Percentiles rank a stretch among this genome's conserved stretches.
phyloP scores from a whole-genome alignment of 2,329 filamentous ascomycete species.

The Aspergillus jensenii region DNA sequence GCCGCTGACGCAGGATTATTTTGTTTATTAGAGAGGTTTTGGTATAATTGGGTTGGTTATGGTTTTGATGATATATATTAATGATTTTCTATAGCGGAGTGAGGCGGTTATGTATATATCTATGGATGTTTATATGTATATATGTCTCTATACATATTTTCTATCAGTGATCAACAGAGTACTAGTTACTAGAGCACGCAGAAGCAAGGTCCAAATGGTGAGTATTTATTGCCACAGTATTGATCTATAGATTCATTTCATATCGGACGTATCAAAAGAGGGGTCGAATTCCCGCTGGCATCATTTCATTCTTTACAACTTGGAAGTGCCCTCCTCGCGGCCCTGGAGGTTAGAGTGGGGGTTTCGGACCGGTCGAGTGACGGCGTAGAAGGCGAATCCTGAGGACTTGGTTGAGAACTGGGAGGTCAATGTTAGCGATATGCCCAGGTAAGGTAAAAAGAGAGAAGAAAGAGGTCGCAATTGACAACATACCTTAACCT shows the following conservation, averaged over 20 bases:
- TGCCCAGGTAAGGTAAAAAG: too few species aligned
- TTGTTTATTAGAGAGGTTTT: slow-evolving; percentile 15
- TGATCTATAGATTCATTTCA: too few species aligned
- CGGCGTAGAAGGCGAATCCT: neutral
- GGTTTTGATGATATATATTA: neutral
- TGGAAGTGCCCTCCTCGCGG: neutral
- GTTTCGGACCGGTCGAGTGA: neutral
- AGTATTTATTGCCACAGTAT: too few species aligned
- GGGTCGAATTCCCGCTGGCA: too few species aligned
- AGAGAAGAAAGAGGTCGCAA: too few species aligned
- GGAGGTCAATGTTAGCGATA: neutral
- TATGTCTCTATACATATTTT: neutral
- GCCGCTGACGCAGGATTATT: slow-evolving; percentile 67
- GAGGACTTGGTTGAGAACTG: neutral
- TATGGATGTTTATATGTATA: neutral
- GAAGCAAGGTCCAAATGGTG: too few species aligned
- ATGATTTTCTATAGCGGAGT: neutral
- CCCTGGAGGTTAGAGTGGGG: neutral
- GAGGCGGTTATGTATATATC: neutral
- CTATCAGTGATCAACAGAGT: too few species aligned
- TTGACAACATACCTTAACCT: neutral
- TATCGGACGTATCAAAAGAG: too few species aligned
- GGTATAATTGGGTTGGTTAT: neutral
- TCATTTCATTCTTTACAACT: neutral
- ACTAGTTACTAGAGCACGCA: too few species aligned